Evolutionary conservation across 441 rosid species (phyloP), one percentile per base, ranked within the genome.

Genomic region (Gossypium laxum): DNA sequence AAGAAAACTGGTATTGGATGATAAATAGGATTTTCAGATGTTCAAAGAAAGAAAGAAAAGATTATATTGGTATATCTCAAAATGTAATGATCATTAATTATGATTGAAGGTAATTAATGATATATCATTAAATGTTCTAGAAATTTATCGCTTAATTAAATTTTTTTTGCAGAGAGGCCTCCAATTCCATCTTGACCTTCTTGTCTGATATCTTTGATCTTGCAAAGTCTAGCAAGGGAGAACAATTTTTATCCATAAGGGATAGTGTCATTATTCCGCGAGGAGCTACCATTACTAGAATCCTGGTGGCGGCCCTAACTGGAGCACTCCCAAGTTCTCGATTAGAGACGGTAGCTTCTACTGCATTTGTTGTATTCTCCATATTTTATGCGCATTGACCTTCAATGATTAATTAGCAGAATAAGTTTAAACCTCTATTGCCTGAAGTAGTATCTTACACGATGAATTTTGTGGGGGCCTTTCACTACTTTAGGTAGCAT

Each of bases 281-380:
- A 64, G 99, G 99, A 73, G 78, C 90, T 67, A 85, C 84, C 72
- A 76, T 92, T 45, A 79, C 92, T 47, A 86, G 98, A 88, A 79
- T 95, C 76, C 78, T 95, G 79, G 78, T 92, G 67, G 90, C 99
- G 15, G 91, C 95, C 50, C 76, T 94, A 78, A 81, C 99, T 10
- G 99, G 99, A 75, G 99, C 99, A 74, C 90, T 94, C 51, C 99
- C 99, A 17, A 85, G 89, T 86, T 94, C 98, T 64, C 92, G 96
- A 81, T 66, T 92, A 75, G 98, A 94, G 75, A 84, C 91, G 83
- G 98, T 91, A 85, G 57, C 70, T 59, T 57, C 56, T 48, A 51
- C 24, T 64, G 26, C 61, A 8, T 56, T 18, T 22, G 14, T 22
- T 58, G 19, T 30, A 19, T 58, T 54, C 34, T 22, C 4, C 38